Conservation (phyloP, 306 rosid genomes). For the Crotalaria pallida region DNA sequence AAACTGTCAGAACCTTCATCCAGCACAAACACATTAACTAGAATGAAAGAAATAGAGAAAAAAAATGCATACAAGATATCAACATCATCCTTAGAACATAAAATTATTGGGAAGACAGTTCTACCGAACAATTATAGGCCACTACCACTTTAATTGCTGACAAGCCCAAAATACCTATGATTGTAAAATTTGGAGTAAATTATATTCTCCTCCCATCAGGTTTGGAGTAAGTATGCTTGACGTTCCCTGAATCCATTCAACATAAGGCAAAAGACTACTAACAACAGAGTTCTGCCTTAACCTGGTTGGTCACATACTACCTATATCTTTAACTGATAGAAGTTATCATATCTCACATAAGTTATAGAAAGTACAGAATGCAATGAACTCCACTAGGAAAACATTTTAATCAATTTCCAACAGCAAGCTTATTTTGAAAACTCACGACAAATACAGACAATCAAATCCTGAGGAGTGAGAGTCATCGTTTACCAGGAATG, state of each 20-base stretch:
- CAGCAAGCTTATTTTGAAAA: neutral
- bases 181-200: neutral
- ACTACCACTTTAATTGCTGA: neutral
- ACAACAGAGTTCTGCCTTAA: neutral
- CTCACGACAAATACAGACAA: neutral
- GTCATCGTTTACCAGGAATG: constrained; percentile 66
- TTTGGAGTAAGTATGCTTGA: neutral
- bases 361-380: neutral
- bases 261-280: neutral
- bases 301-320: neutral
- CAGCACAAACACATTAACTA: neutral
- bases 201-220: neutral
- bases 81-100: constrained; percentile 4
- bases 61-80: constrained; percentile 11
- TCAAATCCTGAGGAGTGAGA: neutral
- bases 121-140: neutral
- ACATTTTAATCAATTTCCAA: constrained; percentile 15
- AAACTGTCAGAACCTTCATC: constrained; percentile 10
- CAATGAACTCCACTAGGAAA: neutral
- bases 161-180: neutral
- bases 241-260: neutral
- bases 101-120: constrained; percentile 34
- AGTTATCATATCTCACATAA: neutral
- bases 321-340: neutral
- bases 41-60: neutral